Base-by-base conservation (phyloP, 2,329 filamentous ascomycete genomes). In the Colletotrichum sidae region DNA sequence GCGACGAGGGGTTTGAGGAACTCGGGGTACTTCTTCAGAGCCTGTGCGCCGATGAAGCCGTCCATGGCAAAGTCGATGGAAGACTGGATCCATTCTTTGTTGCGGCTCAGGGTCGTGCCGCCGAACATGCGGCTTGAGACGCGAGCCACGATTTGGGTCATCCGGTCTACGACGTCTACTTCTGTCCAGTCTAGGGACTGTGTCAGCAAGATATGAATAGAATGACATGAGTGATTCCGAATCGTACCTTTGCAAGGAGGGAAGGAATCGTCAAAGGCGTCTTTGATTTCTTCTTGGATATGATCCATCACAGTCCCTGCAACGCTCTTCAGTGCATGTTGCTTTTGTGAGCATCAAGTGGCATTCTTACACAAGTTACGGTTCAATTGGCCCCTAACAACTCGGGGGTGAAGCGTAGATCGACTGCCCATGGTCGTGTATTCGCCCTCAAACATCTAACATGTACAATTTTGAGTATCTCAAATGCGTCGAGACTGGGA, bases 351-450 rank as follows among this genome's bases (percentile, higher is more conserved):
- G 33, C 6, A 1, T 25, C n/a, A 17, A 5, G 6, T 10, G 37
- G 7, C 3, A 54, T 42, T 9, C 34, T 3, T n/a, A 55, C 53
- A 41, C 35, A 55, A 35, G 25, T 55, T 55, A 13, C 71, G 70
- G 52, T 74, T 74, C 6, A 76, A 33, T 35, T 73, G 67, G 10
- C 51, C 65, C 38, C 69, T 71, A 44, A 71, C 68, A 2, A 73
- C 70, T 3, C 73, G 65, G 11, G 73, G 71, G 44, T 75, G 74
- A 17, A 75, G 62, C 0, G 70, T 73, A 2, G 69, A 71, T 7
- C 72, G 69, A 41, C 69, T 73, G 13, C 74, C 73, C 65, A 75
- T 71, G 0, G 72, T 73, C 0, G 73, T 76, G 61, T 75, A 74
- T 58, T 71, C 71, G n/a, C 72, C 73, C 58, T 75, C 74, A 47